Conservation (phyloP, 305 asterid genomes). For the Solanum hybrid region DNA sequence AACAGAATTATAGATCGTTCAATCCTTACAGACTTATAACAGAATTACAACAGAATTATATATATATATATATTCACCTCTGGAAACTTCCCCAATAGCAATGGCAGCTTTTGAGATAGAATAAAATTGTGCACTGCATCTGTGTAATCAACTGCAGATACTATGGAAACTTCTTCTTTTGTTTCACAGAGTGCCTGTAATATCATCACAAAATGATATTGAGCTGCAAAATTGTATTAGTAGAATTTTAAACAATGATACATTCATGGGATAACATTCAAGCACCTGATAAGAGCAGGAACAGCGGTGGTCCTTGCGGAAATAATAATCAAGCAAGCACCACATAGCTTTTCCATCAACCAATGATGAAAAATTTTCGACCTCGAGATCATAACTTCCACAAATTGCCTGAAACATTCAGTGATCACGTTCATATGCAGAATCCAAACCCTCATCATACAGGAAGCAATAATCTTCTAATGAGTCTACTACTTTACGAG, state of each 20-base stretch:
- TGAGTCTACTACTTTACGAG: not conserved
- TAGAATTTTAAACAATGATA: slow-evolving; percentile 5
- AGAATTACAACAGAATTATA: not conserved
- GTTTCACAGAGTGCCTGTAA: slow-evolving; percentile 47
- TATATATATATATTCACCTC: slow-evolving; percentile 48
- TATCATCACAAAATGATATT: slow-evolving; percentile 12
- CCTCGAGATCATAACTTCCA: slow-evolving; percentile 58
- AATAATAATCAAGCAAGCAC: slow-evolving; percentile 97
- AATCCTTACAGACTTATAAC: not conserved
- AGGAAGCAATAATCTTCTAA: not conserved
- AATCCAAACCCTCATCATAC: not conserved
- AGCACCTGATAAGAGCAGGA: slow-evolving; percentile 58
- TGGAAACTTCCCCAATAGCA: slow-evolving; percentile 86
- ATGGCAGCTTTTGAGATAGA: slow-evolving; percentile 81
- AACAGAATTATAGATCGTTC: not conserved
- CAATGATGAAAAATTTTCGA: slow-evolving; percentile 64
- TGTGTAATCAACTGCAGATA: slow-evolving; percentile 79
- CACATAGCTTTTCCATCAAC: slow-evolving; percentile 98
- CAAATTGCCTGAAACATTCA: slow-evolving; percentile 65
- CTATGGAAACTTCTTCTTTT: slow-evolving; percentile 59
- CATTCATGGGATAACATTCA: slow-evolving; percentile 3
- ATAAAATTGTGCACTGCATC: slow-evolving; percentile 98
- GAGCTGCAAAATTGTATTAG: not conserved
- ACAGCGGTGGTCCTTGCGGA: slow-evolving; percentile 66
- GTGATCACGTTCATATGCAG: not conserved